Base-by-base conservation (phyloP, 1,284 basidiomycete species). In the Leucoagaricus sp. region DNA sequence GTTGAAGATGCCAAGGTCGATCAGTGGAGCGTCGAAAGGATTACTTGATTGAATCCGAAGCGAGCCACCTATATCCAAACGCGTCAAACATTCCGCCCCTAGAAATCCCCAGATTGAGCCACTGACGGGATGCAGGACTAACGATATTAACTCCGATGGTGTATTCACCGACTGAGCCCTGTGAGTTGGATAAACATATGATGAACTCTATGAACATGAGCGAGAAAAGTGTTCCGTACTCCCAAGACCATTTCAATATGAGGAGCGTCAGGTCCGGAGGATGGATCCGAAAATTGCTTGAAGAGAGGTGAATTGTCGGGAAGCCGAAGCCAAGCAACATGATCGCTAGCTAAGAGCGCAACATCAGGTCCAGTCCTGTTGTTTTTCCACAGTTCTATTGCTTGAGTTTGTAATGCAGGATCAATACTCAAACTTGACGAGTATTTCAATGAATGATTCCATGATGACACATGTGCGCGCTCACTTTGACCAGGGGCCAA, bases 1-100 rank as follows among this genome's bases (percentile, higher is more conserved):
- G 10, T 44, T 53, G 17, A 61, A 51, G 42, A 75, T 63, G 6
- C 53, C 64, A 0, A 72, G 69, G 58, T 76, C 63, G 49, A 78
- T 73, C 10, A 71, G 34, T 0, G 75, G 76, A 9, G 58, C 28
- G n/a, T 60, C 65, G 59, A 75, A 74, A 0, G 72, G 71, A 57
- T 71, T 59, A 6, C 65, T 63, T 8, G 67, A 66, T 28, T 59
- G 62, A 9, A 76, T 60, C 1, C 57, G 67, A n/a, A 75, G 59
- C 9, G 68, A 67, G 6, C 75, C 74, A 19, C 73, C 70, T 73
- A 44, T 8, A n/a, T 44, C 12, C 29, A n/a, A 25, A 13, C 7
- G 23, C 9, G 1, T 12, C 41, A 21, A 17, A 13, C 26, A 48
- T 13, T 17, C 33, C 46, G 7, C 5, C 5, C n/a, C n/a, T n/a